These are phyloP conservation scores for Vaccinium macrocarpon DNA, from an alignment of 148 eudicot species.

Conservation along the genomic window DNA sequence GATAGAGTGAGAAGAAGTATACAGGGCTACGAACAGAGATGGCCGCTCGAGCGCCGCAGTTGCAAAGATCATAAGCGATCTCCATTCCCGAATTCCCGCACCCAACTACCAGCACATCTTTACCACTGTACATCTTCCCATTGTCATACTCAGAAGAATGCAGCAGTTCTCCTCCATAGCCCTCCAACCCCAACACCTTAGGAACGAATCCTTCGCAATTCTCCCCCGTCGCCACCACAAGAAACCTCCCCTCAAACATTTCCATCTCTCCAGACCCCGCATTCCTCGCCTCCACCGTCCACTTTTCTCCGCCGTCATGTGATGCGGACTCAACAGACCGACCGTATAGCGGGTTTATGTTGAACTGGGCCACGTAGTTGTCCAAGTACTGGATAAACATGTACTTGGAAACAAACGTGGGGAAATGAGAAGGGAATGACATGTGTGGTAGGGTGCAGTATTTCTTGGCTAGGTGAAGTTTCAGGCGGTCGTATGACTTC, in stretches of 20 bases:
- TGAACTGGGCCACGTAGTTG: slow-evolving; percentile 19
- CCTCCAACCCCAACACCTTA: slow-evolving; percentile 15
- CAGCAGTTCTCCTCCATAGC: slow-evolving; percentile 12
- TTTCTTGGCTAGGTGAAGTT: slow-evolving; percentile 31
- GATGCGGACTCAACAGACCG: slow-evolving; percentile 20
- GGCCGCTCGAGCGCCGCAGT: too few relatives aligned
- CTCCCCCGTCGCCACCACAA: slow-evolving; percentile 35
- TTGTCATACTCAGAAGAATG: slow-evolving; percentile 1
- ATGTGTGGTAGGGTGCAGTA: slow-evolving; percentile 22
- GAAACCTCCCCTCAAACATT: slow-evolving; percentile 17
- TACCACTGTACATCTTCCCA: too few relatives aligned
- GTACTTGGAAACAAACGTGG: slow-evolving; percentile 22
- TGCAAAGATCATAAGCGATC: too few relatives aligned
- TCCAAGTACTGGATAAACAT: slow-evolving; percentile 20
- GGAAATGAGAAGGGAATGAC: slow-evolving; percentile 19
- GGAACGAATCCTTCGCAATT: slow-evolving; percentile 27
- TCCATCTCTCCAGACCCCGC: not conserved
- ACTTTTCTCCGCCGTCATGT: not conserved
- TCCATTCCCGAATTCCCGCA: too few relatives aligned
- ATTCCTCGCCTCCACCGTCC: slow-evolving; percentile 19
- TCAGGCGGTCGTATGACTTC: slow-evolving; percentile 19
- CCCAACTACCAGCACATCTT: too few relatives aligned
- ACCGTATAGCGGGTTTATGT: not conserved
- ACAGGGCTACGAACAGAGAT: too few relatives aligned
- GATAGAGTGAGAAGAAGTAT: too few relatives aligned